Conservation (phyloP, 2,329 filamentous ascomycete genomes). For the Colletotrichum siamense region DNA sequence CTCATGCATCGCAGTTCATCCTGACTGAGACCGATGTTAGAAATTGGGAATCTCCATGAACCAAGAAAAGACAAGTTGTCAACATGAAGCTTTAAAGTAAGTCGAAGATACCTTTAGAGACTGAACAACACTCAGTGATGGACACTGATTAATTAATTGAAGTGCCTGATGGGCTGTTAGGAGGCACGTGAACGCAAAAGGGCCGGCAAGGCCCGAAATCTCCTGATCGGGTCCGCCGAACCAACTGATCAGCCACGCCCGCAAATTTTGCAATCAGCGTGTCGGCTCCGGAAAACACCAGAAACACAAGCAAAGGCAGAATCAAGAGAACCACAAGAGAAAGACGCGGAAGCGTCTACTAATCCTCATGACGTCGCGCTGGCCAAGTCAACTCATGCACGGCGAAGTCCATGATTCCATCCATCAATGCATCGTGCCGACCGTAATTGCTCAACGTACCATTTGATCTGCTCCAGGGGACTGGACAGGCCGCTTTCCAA, state of each 20-base stretch:
- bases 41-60: fast-evolving
- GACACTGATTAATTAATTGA: too few species aligned
- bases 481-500: neutral
- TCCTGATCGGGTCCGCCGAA: neutral
- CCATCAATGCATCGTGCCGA: neutral
- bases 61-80: fast-evolving
- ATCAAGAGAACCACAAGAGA: neutral
- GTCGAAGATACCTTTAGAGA: too few species aligned
- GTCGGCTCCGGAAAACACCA: neutral
- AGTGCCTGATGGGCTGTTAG: neutral
- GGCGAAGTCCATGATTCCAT: slow-evolving; percentile 8
- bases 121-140: neutral
- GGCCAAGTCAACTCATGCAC: neutral
- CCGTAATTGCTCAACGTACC: neutral
- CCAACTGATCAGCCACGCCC: neutral
- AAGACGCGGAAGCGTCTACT: neutral
- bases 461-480: neutral
- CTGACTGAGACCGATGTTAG: fast-evolving
- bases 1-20: too few species aligned
- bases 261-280: neutral
- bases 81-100: too few species aligned
- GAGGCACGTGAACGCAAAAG: neutral
- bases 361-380: neutral
- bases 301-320: neutral
- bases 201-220: neutral